Percentiles rank a stretch among this genome's conserved stretches.
phyloP scores from a whole-genome alignment of 2,329 filamentous ascomycete genomes.

The Talaromyces sp. region DNA sequence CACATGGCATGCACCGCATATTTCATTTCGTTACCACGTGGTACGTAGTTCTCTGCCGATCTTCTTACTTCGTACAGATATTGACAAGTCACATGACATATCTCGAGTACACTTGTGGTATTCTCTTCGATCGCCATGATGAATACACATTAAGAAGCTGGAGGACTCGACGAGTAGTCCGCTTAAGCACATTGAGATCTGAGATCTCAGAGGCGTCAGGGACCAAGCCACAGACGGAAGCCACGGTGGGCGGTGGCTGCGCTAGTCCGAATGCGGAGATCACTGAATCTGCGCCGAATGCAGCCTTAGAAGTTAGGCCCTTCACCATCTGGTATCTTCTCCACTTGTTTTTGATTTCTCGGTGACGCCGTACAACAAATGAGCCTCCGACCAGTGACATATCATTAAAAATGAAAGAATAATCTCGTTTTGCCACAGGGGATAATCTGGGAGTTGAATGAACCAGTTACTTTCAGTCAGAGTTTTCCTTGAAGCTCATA shows the following conservation, averaged over 20 bases:
- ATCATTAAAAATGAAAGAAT: not conserved
- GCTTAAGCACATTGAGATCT: not conserved
- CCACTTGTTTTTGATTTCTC: slow-evolving; percentile 2
- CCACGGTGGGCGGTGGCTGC: not conserved
- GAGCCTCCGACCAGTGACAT: not conserved
- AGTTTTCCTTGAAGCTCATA: not conserved
- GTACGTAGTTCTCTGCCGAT: not conserved
- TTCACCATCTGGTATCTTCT: not conserved
- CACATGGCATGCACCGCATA: not conserved
- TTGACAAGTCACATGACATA: not conserved
- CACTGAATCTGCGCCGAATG: not conserved
- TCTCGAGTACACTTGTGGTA: too few relatives aligned
- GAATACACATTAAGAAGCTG: not conserved
- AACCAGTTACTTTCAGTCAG: too few relatives aligned
- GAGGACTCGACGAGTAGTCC: not conserved
- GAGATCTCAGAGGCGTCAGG: not conserved
- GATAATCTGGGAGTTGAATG: not conserved
- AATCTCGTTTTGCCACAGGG: not conserved
- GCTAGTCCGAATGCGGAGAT: not conserved
- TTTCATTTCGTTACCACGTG: not conserved
- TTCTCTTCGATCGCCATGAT: not conserved
- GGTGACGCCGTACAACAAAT: not conserved
- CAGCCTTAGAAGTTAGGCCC: not conserved
- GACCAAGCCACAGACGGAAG: not conserved
- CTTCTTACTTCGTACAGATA: not conserved